Conservation (phyloP, 2,329 filamentous ascomycete genomes). For the Knoxdaviesia proteae region DNA sequence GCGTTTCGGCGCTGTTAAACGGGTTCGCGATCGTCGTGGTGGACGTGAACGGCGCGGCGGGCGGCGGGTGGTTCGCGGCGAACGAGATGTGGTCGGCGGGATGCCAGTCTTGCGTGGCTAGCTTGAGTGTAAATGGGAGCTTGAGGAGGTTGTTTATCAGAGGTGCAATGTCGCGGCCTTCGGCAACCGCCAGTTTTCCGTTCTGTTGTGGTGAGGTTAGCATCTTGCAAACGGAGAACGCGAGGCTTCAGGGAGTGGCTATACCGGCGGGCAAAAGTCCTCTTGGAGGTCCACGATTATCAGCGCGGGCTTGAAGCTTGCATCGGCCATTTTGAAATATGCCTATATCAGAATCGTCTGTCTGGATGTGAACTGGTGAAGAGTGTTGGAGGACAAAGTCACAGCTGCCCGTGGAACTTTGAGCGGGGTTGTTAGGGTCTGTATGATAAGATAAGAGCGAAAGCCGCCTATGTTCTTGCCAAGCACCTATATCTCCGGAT, state of each 20-base stretch:
- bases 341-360: no score
- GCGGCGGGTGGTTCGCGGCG: constrained; percentile 46
- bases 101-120: constrained; percentile 90
- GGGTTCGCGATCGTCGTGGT: constrained; percentile 46
- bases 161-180: constrained; percentile 48
- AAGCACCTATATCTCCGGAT: no score
- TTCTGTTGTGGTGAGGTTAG: constrained; percentile 28
- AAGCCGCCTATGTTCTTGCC: no score
- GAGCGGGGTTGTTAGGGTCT: no score
- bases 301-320: constrained; percentile 25
- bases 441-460: no score
- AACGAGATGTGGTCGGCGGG: constrained; percentile 73
- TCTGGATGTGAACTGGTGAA: no score
- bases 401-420: no score
- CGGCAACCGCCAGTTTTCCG: constrained; percentile 64
- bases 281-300: constrained; percentile 80
- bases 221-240: constrained; percentile 1
- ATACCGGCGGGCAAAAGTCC: constrained; percentile 79
- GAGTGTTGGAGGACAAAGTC: no score
- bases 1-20: constrained; percentile 35
- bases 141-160: constrained; percentile 54
- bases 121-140: constrained; percentile 48
- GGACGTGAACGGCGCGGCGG: constrained; percentile 48
- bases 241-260: background rate
- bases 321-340: no score